Percentiles rank a stretch among this genome's conserved stretches.
phyloP scores from a whole-genome alignment of 495 filamentous ascomycete genomes.

The Trichoderma parareesei region DNA sequence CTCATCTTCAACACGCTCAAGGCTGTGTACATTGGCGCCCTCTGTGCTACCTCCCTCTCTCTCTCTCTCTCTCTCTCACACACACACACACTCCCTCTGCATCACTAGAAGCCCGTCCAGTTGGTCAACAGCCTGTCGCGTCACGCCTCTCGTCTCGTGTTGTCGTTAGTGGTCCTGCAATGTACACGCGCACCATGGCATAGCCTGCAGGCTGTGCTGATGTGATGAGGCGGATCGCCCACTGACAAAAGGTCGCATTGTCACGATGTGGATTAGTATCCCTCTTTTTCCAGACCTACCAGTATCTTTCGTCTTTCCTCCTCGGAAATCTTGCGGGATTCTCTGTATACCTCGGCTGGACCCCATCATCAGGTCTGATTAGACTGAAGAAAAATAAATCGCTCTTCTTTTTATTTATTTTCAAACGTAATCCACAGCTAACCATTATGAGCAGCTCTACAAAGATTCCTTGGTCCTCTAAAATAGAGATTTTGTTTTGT shows the following conservation, averaged over 20 bases:
- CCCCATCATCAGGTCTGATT: not conserved
- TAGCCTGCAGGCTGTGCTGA: too few relatives aligned
- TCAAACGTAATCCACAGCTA: slow-evolving; percentile 1
- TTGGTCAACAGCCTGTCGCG: too few relatives aligned
- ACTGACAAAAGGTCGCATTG: not conserved
- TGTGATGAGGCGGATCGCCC: too few relatives aligned
- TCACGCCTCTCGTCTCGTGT: too few relatives aligned
- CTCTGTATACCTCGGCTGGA: not conserved
- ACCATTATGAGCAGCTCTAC: slow-evolving; percentile 6
- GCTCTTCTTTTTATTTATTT: not conserved
- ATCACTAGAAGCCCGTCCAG: too few relatives aligned
- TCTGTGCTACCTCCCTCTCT: not conserved
- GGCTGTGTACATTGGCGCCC: not conserved
- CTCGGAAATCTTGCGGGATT: too few relatives aligned
- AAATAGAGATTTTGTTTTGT: not conserved
- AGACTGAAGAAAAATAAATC: not conserved
- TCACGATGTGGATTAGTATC: not conserved
- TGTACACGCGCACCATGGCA: too few relatives aligned
- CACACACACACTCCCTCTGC: too few relatives aligned
- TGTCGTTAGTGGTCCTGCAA: too few relatives aligned
- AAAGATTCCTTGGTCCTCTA: not conserved
- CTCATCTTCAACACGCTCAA: not conserved
- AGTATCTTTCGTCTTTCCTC: too few relatives aligned
- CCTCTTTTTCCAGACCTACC: too few relatives aligned
- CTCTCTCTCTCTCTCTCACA: too few relatives aligned